Base-by-base conservation (phyloP, 805 yeast genomes). In the Grigorovia yakushimaensis region DNA sequence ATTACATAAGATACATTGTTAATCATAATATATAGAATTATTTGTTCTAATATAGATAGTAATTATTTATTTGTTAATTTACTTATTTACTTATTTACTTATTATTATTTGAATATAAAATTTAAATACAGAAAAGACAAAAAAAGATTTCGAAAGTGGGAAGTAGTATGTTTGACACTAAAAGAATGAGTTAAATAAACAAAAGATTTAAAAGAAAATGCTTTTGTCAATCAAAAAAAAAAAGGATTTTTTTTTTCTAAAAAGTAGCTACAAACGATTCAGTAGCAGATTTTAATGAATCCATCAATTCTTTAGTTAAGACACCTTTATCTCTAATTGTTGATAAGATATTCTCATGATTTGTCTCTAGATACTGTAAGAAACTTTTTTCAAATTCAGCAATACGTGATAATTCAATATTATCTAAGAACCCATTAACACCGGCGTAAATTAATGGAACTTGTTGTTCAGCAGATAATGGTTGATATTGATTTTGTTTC, bases 361-460 rank as follows among this genome's bases (percentile, higher is more conserved):
- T 88, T 60, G 97, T 73, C 78, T 87, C 84, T 74, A 93, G 81
- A 82, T 84, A 81, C 61, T 95, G 78, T 70, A 85, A 76, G 89
- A 89, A 93, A 66, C 88, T 82, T 64, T 80, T 74, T 83, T 93
- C 99, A 69, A 86, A 93, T 71, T 84, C 86, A 71, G 76, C 88
- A 66, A 93, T 81, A 74, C 87, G 84, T 69, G 82, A 81, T 60
- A 91, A 74, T 60, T 93, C 85, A 64, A 93, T 68, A 61, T 73
- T 67, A 73, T 93, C 99, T 69, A 93, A 83, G 89, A 68, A 88
- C 82, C 99, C 99, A 83, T 91, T 89, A 68, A 94, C 98, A 91
- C 99, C 99, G 58, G 98, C 98, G 81, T 73, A 93, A 71, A 93
- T 88, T 70, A 88, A 77, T 70, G 98, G 98, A 57, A 94, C 98